phyloP scores from a whole-genome alignment of 192 early-diverging fungal genomes.

The Podila verticillata region DNA sequence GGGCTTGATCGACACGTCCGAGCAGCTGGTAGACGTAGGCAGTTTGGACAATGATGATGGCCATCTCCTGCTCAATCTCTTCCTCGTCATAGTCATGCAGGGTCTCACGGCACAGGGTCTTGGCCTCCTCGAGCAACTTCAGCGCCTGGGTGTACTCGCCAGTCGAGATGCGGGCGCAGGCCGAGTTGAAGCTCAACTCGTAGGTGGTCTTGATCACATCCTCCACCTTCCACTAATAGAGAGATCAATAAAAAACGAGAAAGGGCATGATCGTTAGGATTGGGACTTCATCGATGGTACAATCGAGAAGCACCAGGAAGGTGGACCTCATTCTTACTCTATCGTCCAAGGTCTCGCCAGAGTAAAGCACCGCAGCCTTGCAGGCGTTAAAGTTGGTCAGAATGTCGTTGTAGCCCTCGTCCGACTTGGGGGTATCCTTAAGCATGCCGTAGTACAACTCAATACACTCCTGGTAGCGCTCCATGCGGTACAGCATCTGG shows the following conservation, averaged over 20 bases:
- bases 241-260: background rate
- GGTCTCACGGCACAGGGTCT: slow-evolving; percentile 59
- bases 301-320: background rate
- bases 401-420: slow-evolving; percentile 59
- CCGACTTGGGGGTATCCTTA: slow-evolving; percentile 47
- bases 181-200: slow-evolving; percentile 75
- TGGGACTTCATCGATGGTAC: background rate
- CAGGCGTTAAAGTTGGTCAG: slow-evolving; percentile 61
- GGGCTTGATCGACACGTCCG: slow-evolving; percentile 60
- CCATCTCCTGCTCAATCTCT: slow-evolving; percentile 73
- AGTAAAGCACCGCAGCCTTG: slow-evolving; percentile 59
- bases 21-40: slow-evolving; percentile 75
- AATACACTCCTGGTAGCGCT: slow-evolving; percentile 60
- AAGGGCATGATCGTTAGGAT: no score
- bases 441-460: slow-evolving; percentile 55
- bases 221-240: slow-evolving; percentile 25
- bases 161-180: slow-evolving; percentile 64
- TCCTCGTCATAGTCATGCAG: slow-evolving; percentile 67
- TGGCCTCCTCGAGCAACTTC: slow-evolving; percentile 61
- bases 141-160: slow-evolving; percentile 64
- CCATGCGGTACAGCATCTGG: slow-evolving; percentile 75
- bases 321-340: slow-evolving; percentile 21
- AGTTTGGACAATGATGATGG: slow-evolving; percentile 69
- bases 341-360: slow-evolving; percentile 37
- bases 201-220: slow-evolving; percentile 58